These are phyloP conservation scores for Moesziomyces sp. DNA, from an alignment of 1,284 basidiomycete genomes.

Conservation along the genomic window DNA sequence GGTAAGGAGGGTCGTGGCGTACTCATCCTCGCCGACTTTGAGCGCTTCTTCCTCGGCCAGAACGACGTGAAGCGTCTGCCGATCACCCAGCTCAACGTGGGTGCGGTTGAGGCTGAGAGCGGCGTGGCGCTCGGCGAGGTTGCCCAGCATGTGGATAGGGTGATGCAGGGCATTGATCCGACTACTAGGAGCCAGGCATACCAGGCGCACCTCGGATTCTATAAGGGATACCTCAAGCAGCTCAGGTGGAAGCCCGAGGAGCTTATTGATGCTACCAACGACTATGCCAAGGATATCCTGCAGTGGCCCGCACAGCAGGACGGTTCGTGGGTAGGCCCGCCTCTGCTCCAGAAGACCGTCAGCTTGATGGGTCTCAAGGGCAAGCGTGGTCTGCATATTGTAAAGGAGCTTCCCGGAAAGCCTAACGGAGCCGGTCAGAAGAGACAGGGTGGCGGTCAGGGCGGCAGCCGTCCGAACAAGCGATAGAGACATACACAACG, in stretches of 20 bases:
- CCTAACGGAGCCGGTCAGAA: slow-evolving; percentile 14
- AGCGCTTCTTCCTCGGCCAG: slow-evolving; percentile 73
- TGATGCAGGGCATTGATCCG: slow-evolving; percentile 36
- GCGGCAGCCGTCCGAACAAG: slow-evolving; percentile 22
- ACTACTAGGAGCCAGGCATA: slow-evolving; percentile 71
- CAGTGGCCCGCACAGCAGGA: slow-evolving; percentile 39
- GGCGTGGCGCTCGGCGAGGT: slow-evolving; percentile 10
- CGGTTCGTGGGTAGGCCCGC: slow-evolving; percentile 66
- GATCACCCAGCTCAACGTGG: slow-evolving; percentile 30
- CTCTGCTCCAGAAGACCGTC: slow-evolving; percentile 72
- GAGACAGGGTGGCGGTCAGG: slow-evolving; percentile 29
- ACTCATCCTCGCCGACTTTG: slow-evolving; percentile 73
- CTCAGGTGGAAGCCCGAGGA: slow-evolving; percentile 70
- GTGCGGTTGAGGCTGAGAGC: slow-evolving; percentile 18
- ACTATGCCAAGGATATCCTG: slow-evolving; percentile 66
- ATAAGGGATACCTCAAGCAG: slow-evolving; percentile 70
- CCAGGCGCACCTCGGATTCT: slow-evolving; percentile 73
- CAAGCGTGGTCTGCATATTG: slow-evolving; percentile 70
- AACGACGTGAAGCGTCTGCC: slow-evolving; percentile 70
- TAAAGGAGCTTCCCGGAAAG: slow-evolving; percentile 43
- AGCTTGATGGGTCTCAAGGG: slow-evolving; percentile 76
- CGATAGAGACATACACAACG: slow-evolving; percentile 6
- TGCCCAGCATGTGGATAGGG: slow-evolving; percentile 50
- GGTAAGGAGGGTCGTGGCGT: slow-evolving; percentile 73
- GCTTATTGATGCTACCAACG: slow-evolving; percentile 71